Evolutionary conservation across 2,329 filamentous ascomycete species (phyloP).

Genomic region (Talaromyces rugulosus): DNA sequence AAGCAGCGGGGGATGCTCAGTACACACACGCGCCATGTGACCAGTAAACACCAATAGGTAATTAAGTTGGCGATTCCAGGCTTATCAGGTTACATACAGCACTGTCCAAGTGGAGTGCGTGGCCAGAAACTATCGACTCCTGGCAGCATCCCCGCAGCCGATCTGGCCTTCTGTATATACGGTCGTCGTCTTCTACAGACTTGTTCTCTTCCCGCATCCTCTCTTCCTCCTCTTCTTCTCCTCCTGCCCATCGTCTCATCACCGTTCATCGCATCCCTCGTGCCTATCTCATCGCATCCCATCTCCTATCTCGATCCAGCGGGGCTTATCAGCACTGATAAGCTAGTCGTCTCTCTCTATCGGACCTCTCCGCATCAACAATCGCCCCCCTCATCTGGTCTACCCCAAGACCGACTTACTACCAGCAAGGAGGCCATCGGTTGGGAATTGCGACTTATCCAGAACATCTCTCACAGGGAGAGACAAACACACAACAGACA

Average conservation of each 20-base stretch:
- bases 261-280: not conserved
- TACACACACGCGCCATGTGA: not conserved
- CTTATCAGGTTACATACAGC: not conserved
- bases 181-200: not conserved
- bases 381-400: not conserved
- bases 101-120: conserved; percentile 4
- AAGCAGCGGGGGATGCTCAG: not conserved
- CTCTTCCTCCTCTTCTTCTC: not conserved
- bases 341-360: conserved; percentile 1
- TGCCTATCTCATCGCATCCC: not conserved
- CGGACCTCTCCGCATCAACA: conserved; percentile 11
- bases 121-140: not conserved
- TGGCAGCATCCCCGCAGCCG: not conserved
- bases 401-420: too few relatives aligned
- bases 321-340: conserved; percentile 13
- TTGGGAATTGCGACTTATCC: not conserved
- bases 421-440: not conserved
- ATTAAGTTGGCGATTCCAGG: not conserved
- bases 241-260: not conserved
- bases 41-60: not conserved
- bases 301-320: conserved; percentile 1
- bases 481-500: not conserved
- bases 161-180: not conserved
- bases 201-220: not conserved
- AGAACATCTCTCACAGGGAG: too few relatives aligned